A percentile compares a stretch with the other conserved stretches of the same genome.
These are phyloP conservation scores for Aspergillus intermedius DNA, from an alignment of 2,329 filamentous ascomycete genomes.

Conservation along the genomic window DNA sequence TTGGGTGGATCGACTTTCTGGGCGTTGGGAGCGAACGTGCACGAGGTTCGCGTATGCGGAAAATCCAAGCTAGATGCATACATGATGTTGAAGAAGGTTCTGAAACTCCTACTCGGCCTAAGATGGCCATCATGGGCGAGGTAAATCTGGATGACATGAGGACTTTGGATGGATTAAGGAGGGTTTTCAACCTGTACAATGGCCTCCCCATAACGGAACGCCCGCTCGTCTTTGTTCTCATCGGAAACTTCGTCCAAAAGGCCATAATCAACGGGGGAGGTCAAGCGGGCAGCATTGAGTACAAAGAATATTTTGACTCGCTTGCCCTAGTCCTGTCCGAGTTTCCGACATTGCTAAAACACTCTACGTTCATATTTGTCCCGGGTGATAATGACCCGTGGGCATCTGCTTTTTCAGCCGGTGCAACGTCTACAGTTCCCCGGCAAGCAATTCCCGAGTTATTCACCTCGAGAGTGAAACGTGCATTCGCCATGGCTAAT, in stretches of 20 bases:
- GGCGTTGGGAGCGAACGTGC: slow-evolving; percentile 86
- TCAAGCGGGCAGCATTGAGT: slow-evolving; percentile 79
- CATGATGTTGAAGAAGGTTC: slow-evolving; percentile 14
- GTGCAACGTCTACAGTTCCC: slow-evolving; percentile 41
- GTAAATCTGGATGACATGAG: slow-evolving; percentile 77
- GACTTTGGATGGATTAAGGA: slow-evolving; percentile 73
- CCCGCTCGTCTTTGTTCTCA: slow-evolving; percentile 73
- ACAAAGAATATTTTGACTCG: slow-evolving; percentile 91
- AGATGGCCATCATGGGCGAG: slow-evolving; percentile 73
- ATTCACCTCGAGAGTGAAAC: slow-evolving; percentile 80
- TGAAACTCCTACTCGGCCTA: slow-evolving; percentile 36
- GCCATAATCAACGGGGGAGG: slow-evolving; percentile 58
- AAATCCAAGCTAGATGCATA: slow-evolving; percentile 66
- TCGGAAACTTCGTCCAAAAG: slow-evolving; percentile 70
- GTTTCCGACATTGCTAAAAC: slow-evolving; percentile 71
- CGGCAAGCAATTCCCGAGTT: slow-evolving; percentile 65
- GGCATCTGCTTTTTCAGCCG: slow-evolving; percentile 67
- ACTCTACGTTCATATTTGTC: slow-evolving; percentile 82
- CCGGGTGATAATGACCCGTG: slow-evolving; percentile 98
- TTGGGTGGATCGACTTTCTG: slow-evolving; percentile 96
- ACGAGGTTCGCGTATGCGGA: slow-evolving; percentile 73
- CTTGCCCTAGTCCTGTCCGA: slow-evolving; percentile 77
- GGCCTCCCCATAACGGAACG: slow-evolving; percentile 56
- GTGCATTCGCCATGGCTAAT: slow-evolving; percentile 73
- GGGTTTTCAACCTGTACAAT: slow-evolving; percentile 69